Conservation (phyloP, 768 basidiomycete species). For the Imleria badia region DNA sequence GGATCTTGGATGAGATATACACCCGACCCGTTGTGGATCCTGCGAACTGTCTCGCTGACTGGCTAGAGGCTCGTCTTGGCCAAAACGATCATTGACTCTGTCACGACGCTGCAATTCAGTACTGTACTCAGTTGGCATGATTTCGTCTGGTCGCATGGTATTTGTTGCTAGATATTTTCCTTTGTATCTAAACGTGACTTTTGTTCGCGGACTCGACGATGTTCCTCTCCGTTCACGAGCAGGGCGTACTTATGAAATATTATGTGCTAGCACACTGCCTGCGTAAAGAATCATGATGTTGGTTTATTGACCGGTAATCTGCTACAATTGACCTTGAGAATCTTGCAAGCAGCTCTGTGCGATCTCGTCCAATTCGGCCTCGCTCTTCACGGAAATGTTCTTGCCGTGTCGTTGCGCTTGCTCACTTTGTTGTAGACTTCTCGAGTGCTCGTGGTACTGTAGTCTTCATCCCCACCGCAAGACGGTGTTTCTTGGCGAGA, state of each 20-base stretch:
- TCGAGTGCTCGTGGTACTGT: too few relatives aligned
- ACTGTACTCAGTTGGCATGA: background rate
- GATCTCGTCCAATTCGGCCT: constrained; percentile 65
- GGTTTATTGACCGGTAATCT: background rate
- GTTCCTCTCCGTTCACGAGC: background rate
- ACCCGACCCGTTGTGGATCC: constrained; percentile 32
- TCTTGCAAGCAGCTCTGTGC: constrained; percentile 66
- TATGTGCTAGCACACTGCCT: background rate
- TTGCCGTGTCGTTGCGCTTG: too few relatives aligned
- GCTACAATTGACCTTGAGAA: constrained; percentile 46
- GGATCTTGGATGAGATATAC: constrained; percentile 52
- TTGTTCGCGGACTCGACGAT: too few relatives aligned
- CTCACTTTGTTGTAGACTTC: too few relatives aligned
- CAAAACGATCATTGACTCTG: constrained; percentile 18
- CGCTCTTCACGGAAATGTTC: constrained; percentile 57
- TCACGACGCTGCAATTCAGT: too few relatives aligned
- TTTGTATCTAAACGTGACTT: background rate
- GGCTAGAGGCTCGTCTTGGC: constrained; percentile 41
- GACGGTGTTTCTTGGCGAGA: constrained; percentile 73
- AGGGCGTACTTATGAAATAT: background rate
- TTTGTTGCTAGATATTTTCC: background rate
- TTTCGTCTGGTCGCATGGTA: background rate
- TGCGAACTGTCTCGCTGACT: constrained; percentile 36
- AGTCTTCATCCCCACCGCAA: too few relatives aligned
- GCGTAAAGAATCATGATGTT: background rate